Evolutionary conservation across 306 rosid genomes (phyloP).

Genomic region (Cucurbita maxima): DNA sequence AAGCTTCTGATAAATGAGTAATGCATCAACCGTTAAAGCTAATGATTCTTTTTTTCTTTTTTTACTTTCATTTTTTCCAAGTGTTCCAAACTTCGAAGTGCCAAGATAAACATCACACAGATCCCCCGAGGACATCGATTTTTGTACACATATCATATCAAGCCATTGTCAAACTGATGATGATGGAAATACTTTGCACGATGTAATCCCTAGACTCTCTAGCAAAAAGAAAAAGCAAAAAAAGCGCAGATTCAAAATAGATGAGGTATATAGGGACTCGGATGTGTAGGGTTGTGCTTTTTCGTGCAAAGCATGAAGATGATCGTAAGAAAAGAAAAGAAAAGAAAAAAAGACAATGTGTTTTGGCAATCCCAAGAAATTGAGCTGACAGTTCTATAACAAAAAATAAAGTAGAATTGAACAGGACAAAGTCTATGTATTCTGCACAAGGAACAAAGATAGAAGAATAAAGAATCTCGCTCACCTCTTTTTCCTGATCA

Average conservation of each 20-base stretch:
- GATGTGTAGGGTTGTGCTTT: constrained; percentile 3
- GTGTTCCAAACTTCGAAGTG: not conserved
- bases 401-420: not conserved
- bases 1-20: not conserved
- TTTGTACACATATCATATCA: constrained; percentile 1
- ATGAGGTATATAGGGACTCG: not conserved
- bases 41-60: not conserved
- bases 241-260: not conserved
- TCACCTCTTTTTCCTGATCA: constrained; percentile 5
- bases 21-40: not conserved
- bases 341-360: not conserved
- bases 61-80: not conserved
- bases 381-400: not conserved
- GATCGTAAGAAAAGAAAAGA: not conserved
- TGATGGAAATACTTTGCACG: constrained; percentile 7
- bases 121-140: constrained; percentile 1
- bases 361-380: constrained; percentile 9
- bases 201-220: constrained; percentile 2
- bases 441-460: not conserved
- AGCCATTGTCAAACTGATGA: not conserved
- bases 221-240: constrained; percentile 6
- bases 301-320: not conserved
- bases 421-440: constrained; percentile 5
- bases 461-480: not conserved
- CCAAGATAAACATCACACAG: constrained; percentile 9